Conservation (phyloP, 345 rosid species). For the Rhizophora apiculata region DNA sequence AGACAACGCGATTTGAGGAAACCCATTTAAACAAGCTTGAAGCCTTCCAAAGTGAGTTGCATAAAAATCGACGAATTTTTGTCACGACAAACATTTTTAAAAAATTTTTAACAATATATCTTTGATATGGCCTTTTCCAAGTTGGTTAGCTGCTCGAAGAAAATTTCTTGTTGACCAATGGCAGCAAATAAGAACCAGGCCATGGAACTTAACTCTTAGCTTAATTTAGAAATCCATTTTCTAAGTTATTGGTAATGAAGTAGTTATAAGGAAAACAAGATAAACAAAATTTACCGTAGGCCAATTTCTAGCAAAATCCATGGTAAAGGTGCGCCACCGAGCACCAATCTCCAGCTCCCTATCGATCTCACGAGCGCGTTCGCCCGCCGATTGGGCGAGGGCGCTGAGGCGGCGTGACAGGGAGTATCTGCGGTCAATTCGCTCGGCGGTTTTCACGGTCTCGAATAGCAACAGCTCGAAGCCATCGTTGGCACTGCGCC, state of each 20-base stretch:
- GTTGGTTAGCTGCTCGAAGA: no score
- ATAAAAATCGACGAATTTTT: not conserved
- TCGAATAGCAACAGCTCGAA: constrained; percentile 78
- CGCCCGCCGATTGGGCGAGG: constrained; percentile 51
- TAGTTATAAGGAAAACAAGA: not conserved
- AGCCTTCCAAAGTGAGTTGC: no score
- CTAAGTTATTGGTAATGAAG: no score
- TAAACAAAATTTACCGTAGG: constrained; percentile 55
- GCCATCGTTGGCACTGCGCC: constrained; percentile 82
- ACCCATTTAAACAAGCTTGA: not conserved
- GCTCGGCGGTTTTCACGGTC: constrained; percentile 78
- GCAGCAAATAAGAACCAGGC: no score
- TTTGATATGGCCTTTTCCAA: no score
- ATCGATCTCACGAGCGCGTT: constrained; percentile 74
- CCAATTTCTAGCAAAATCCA: constrained; percentile 75
- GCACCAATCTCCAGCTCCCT: constrained; percentile 60
- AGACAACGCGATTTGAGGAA: not conserved
- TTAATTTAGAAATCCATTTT: no score
- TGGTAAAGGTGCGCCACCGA: constrained; percentile 60
- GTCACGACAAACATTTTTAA: not conserved
- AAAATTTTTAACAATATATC: no score
- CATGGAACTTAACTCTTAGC: no score
- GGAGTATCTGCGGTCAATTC: constrained; percentile 73
- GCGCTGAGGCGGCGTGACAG: constrained; percentile 61
- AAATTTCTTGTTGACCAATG: no score